Evolutionary conservation across 768 basidiomycete genomes (phyloP).

Genomic region (Tricholoma sp.): DNA sequence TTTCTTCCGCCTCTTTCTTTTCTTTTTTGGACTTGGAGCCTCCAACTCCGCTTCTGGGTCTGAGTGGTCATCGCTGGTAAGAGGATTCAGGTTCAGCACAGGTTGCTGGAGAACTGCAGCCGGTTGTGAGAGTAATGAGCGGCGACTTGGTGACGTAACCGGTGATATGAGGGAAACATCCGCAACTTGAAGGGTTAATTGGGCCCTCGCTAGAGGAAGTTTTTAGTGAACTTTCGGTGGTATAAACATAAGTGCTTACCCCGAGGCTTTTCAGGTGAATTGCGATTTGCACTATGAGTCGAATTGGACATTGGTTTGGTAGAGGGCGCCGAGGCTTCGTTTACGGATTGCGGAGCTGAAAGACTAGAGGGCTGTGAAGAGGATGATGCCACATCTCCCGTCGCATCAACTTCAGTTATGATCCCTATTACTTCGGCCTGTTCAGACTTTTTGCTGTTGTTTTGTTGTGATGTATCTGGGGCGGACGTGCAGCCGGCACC

Average conservation of each 20-base stretch:
- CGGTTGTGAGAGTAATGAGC: conserved; percentile 13
- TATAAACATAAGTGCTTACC: neutral
- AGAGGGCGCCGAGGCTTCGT: neutral
- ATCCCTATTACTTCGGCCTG: neutral
- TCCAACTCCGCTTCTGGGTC: conserved; percentile 21
- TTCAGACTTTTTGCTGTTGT: conserved; percentile 2
- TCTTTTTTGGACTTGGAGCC: conserved; percentile 42
- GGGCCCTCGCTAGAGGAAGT: neutral
- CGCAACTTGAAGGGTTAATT: conserved; percentile 3
- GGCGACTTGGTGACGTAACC: conserved; percentile 3
- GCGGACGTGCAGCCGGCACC: neutral
- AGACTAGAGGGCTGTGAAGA: neutral
- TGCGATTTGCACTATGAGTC: neutral
- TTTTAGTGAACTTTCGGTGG: neutral
- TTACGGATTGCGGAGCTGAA: neutral
- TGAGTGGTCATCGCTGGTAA: conserved; percentile 27
- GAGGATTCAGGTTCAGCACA: conserved; percentile 52
- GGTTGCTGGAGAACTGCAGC: conserved; percentile 29
- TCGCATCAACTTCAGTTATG: neutral
- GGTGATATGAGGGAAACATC: conserved; percentile 15
- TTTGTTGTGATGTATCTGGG: neutral
- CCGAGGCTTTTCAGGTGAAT: neutral
- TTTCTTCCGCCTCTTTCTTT: conserved; percentile 51
- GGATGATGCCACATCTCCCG: neutral
- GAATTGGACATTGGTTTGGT: neutral